These are phyloP conservation scores for Jasminum sambac DNA, from an alignment of 257 asterid species.

Conservation along the genomic window DNA sequence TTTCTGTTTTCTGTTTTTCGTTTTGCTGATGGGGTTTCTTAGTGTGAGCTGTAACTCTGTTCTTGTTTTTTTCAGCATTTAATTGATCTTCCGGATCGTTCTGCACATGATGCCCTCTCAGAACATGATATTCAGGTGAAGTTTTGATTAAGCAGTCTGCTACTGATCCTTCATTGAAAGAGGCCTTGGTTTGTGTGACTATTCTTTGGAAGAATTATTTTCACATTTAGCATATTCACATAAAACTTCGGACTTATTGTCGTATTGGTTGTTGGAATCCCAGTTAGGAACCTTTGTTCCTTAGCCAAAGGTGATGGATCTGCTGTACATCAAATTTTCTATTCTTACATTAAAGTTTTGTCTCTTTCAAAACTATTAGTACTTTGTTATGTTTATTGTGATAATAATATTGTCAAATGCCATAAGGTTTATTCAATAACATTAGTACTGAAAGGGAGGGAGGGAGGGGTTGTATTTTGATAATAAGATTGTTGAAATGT, in stretches of 20 bases:
- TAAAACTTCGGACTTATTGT: not conserved
- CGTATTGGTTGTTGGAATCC: not conserved
- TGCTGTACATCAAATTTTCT: not conserved
- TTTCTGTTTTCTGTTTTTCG: slow-evolving; percentile 18
- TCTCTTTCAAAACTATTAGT: not conserved
- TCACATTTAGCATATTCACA: not conserved
- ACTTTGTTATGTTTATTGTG: not conserved
- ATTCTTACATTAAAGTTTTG: not conserved
- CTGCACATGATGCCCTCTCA: slow-evolving; percentile 67
- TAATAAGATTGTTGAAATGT: too few species aligned
- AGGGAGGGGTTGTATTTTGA: too few species aligned
- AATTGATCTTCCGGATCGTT: slow-evolving; percentile 68
- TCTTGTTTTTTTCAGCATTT: slow-evolving; percentile 58
- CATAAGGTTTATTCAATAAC: too few species aligned
- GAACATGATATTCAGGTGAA: slow-evolving; percentile 85
- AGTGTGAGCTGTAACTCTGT: slow-evolving; percentile 25
- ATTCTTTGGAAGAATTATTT: too few species aligned
- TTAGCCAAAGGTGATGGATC: not conserved
- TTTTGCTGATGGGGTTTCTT: slow-evolving; percentile 21
- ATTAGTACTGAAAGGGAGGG: too few species aligned
- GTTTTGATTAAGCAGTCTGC: not conserved
- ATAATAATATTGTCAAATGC: too few species aligned
- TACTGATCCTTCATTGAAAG: not conserved
- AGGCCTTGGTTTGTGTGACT: not conserved
- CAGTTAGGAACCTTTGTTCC: not conserved